A percentile compares a stretch with the other conserved stretches of the same genome.
Conservation (phyloP, 352 stramenopile genomes). For the Phytophthora pseudosyringae region DNA sequence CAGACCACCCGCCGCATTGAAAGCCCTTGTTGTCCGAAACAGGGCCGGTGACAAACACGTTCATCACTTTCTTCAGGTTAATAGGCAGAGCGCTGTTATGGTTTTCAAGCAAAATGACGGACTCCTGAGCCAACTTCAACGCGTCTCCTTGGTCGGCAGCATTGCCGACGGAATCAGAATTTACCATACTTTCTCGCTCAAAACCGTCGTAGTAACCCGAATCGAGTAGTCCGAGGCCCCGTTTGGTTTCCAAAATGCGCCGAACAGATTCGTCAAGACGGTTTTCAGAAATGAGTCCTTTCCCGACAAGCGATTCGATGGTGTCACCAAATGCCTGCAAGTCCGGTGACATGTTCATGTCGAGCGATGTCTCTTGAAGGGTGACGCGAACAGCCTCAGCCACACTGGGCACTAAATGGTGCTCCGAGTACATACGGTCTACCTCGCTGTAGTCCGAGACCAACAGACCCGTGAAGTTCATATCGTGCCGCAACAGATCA, state of each 20-base stretch:
- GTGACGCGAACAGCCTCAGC: conserved; percentile 72
- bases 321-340: conserved; percentile 55
- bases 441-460: conserved; percentile 95
- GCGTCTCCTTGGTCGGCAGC: conserved; percentile 58
- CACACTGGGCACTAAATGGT: conserved; percentile 73
- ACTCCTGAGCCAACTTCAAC: conserved; percentile 74
- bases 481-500: conserved; percentile 83
- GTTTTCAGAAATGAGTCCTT: conserved; percentile 47
- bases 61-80: conserved; percentile 14
- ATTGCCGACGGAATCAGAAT: conserved; percentile 47
- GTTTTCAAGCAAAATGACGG: conserved; percentile 85
- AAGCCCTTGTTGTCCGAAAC: conserved; percentile 74
- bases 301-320: conserved; percentile 56
- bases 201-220: conserved; percentile 17
- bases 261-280: conserved; percentile 70
- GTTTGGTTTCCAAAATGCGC: conserved; percentile 68
- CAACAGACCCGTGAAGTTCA: conserved; percentile 90
- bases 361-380: conserved; percentile 87
- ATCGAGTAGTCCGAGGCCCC: conserved; percentile 54
- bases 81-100: conserved; percentile 50
- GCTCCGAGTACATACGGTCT: conserved; percentile 83
- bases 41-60: conserved; percentile 69
- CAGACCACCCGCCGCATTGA: conserved; percentile 74
- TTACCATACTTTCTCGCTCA: conserved; percentile 2
- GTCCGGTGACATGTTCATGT: conserved; percentile 93